Evolutionary conservation across 441 rosid species (phyloP), one percentile per base, ranked within the genome.

Genomic region (Metrosideros polymorpha): DNA sequence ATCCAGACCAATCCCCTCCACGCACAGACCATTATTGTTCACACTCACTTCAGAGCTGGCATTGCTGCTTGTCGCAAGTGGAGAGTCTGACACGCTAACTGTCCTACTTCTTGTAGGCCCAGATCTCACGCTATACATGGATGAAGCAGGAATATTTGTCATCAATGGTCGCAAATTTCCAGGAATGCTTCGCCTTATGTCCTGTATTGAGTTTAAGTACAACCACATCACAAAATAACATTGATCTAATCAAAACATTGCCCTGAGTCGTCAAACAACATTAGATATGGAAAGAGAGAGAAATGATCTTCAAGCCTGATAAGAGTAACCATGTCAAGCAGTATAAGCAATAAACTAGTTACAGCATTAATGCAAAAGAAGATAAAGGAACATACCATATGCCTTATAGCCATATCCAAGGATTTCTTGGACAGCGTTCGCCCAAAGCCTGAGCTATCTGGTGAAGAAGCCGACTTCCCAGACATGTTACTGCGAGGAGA

Each of bases 401-500:
- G 99, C 86, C 99, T 91, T 85, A 98, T 96, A 42, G 99, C 99
- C 99, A 98, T 98, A 88, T 98, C 99, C 91, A 98, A 90, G 27
- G 99, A 98, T 88, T 98, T 98, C 97, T 96, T 98, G 43, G 99
- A 98, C 84, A 98, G 96, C 8, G 97, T 89, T 91, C 99, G 93
- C 79, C 99, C 99, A 84, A 98, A 98, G 76, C 99, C 99, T 24
- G 91, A 91, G 92, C 98, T 94, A 85, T 98, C 99, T 53, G 98
- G 98, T 18, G 99, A 97, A 24, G 97, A 91, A 83, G 96, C 83
- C 5, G 85, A 94, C 90, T 96, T 97, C 77, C 94, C 98, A 89
- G 95, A 93, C 85, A 91, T 85, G 89, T 93, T 95, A 47, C 95
- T 89, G 83, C 39, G 97, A 84, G 99, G 97, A 90, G 99, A 98